These are phyloP conservation scores for Thelonectria discophora DNA, from an alignment of 2,329 filamentous ascomycete genomes.

Conservation along the genomic window DNA sequence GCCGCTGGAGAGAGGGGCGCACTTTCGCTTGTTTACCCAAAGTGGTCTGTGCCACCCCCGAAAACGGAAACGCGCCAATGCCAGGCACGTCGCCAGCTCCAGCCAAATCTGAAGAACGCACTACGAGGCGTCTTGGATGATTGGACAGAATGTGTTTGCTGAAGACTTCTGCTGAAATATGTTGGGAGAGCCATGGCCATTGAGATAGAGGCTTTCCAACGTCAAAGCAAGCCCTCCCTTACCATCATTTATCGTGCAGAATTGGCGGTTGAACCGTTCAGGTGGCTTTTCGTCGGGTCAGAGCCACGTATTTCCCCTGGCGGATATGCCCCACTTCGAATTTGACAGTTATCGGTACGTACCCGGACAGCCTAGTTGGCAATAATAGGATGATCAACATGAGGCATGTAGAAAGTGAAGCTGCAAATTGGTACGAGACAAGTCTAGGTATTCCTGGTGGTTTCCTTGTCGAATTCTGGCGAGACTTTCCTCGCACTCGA, in stretches of 20 bases:
- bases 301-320: constrained; percentile 36
- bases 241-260: too few species aligned
- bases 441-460: too few species aligned
- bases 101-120: constrained; percentile 31
- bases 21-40: constrained; percentile 48
- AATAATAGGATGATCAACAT: constrained; percentile 18
- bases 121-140: constrained; percentile 10
- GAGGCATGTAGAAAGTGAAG: constrained; percentile 16
- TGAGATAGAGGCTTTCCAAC: too few species aligned
- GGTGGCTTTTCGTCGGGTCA: background rate
- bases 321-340: constrained; percentile 19
- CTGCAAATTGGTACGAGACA: background rate
- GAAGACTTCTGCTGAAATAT: constrained; percentile 11
- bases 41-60: constrained; percentile 42
- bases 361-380: background rate
- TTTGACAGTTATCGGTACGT: constrained; percentile 11
- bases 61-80: constrained; percentile 43
- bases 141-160: constrained; percentile 4
- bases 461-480: too few species aligned
- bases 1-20: constrained; percentile 18
- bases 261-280: too few species aligned
- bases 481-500: too few species aligned
- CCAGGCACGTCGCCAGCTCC: constrained; percentile 28
- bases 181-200: constrained; percentile 23
- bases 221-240: too few species aligned